These are phyloP conservation scores for Aspergillus avenaceus DNA, from an alignment of 495 filamentous ascomycete genomes.

Conservation along the genomic window DNA sequence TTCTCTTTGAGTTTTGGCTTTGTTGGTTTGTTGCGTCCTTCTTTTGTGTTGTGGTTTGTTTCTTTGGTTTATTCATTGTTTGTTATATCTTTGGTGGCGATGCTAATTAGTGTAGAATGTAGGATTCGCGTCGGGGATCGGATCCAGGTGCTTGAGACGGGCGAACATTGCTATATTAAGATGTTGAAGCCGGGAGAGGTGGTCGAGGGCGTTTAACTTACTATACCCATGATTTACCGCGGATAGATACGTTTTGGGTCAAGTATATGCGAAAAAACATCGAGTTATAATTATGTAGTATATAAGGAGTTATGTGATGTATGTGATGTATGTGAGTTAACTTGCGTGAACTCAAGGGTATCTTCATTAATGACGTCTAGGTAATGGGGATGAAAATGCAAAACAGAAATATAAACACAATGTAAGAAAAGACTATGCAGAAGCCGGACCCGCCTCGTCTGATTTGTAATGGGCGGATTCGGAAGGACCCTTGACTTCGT, in stretches of 20 bases:
- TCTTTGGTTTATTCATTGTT: slow-evolving; percentile 3
- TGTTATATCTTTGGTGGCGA: no score
- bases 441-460: neutral
- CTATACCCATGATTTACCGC: neutral
- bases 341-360: neutral
- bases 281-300: no score
- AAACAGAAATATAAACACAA: neutral
- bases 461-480: slow-evolving; percentile 1
- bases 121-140: slow-evolving; percentile 56
- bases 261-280: no score
- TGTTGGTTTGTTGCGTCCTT: neutral
- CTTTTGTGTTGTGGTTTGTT: neutral
- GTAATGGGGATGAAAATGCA: no score
- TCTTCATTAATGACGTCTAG: neutral
- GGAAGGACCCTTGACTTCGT: neutral
- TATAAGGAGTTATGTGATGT: no score
- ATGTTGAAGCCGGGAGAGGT: slow-evolving; percentile 39
- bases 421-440: neutral
- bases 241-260: no score
- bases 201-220: slow-evolving; percentile 30
- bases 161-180: slow-evolving; percentile 60
- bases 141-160: slow-evolving; percentile 55
- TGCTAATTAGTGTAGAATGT: slow-evolving; percentile 23
- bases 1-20: neutral
- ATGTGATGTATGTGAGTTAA: no score